Evolutionary conservation across 768 basidiomycete genomes (phyloP), one percentile per base, ranked within the genome.

Genomic region (Leccinum truebloodii): DNA sequence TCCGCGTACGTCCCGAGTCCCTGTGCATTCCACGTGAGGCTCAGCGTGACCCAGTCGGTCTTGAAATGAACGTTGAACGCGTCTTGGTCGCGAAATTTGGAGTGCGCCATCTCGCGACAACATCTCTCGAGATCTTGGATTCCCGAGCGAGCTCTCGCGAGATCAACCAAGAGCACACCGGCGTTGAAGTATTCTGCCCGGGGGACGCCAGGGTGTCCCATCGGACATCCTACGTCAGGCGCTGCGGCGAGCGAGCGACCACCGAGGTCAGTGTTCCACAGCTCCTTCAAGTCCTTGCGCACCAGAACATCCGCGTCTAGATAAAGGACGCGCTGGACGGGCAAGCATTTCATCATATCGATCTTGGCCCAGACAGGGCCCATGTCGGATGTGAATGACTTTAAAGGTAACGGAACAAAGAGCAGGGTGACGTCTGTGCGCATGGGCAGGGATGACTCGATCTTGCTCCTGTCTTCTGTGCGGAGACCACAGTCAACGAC

Each of bases 1-100:
- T 69, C 66, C 5, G 80, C 81, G 62, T 85, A 86, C 10, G 83
- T 83, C 12, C 83, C 83, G 30, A 85, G 71, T 4, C 85, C 84
- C 53, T 84, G 82, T 4, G 83, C 84, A 58, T 86, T 86, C 83
- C 83, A 86, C 34, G 56, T 60, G 32, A 83, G 69, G 54, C 69
- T 67, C 30, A 86, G 59, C 39, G 72, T 55, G n/a, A 63, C 61
- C 82, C 83, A 85, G 35, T 76, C 67, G 6, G 59, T 70, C n/a
- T 61, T 65, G 63, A 85, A 84, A 65, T 79, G 75, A 20, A 59
- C 65, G 60, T 84, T 85, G 59, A 86, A 70, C 9, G 69, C 78
- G 65, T 86, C 85, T 56, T 86, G 85, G 59, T 85, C 84, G 2
- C 63, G 66, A 62, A 72, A 80, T 32, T 50, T 69, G 3, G 78